Conservation (phyloP, 2,329 filamentous ascomycete species). For the Ceratocystis ficicola region DNA sequence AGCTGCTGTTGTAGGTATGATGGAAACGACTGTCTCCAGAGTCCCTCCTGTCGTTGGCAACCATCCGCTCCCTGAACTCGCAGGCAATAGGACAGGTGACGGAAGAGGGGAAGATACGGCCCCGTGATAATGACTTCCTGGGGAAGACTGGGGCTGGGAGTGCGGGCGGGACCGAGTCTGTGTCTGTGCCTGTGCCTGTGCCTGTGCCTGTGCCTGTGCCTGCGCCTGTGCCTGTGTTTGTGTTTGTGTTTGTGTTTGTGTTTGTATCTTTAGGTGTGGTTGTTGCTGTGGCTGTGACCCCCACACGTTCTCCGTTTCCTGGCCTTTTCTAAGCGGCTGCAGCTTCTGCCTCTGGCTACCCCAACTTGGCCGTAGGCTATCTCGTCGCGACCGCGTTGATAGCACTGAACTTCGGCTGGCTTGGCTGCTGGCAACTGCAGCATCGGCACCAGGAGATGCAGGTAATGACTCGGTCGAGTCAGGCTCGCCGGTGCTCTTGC, state of each 20-base stretch:
- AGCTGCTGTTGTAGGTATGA: neutral
- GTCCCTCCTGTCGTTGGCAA: neutral
- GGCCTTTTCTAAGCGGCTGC: neutral
- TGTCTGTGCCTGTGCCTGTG: neutral
- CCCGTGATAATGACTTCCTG: no score
- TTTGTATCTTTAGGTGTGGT: no score
- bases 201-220: neutral
- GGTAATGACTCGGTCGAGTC: constrained; percentile 4
- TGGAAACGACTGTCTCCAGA: neutral
- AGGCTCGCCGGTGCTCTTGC: constrained; percentile 6
- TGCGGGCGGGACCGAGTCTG: neutral
- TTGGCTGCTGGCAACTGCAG: constrained; percentile 5
- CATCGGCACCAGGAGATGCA: neutral
- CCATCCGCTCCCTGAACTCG: neutral
- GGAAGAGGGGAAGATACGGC: neutral
- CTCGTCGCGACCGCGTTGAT: neutral
- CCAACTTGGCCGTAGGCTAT: constrained; percentile 7
- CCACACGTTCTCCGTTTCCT: neutral
- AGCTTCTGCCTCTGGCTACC: neutral
- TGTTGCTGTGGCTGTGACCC: neutral
- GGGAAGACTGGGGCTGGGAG: no score
- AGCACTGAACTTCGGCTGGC: constrained; percentile 1
- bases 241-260: neutral
- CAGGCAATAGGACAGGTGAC: neutral
- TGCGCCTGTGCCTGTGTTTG: neutral